These are phyloP conservation scores for Fusarium musae DNA, from an alignment of 2,329 filamentous ascomycete species.

Conservation along the genomic window DNA sequence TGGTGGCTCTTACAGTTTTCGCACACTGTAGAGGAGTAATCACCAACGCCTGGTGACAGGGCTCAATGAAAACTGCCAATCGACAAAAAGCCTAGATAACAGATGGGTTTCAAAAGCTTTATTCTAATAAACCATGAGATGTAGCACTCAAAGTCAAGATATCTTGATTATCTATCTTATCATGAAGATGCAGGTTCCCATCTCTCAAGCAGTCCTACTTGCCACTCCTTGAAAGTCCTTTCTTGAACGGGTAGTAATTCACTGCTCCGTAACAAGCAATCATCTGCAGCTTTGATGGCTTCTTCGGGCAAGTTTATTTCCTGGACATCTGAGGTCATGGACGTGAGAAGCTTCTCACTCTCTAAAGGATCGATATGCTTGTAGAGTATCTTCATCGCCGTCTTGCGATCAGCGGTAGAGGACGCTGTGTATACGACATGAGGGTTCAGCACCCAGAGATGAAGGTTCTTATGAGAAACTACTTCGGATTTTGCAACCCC, in stretches of 20 bases:
- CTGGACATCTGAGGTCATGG: conserved; percentile 66
- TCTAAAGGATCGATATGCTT: conserved; percentile 55
- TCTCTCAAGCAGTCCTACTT: conserved; percentile 69
- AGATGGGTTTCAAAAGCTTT: not conserved
- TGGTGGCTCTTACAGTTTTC: not conserved
- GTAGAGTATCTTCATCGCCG: conserved; percentile 66
- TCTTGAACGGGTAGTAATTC: conserved; percentile 65
- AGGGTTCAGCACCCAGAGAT: conserved; percentile 68
- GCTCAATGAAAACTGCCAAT: not conserved
- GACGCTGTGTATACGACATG: conserved; percentile 64
- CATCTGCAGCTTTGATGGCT: conserved; percentile 59
- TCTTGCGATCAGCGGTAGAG: conserved; percentile 40
- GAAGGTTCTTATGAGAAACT: conserved; percentile 48
- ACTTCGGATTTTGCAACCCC: conserved; percentile 7
- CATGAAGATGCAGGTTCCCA: conserved; percentile 41
- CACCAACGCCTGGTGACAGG: not conserved
- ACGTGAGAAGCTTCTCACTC: conserved; percentile 61
- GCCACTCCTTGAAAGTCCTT: conserved; percentile 72
- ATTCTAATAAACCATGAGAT: too few relatives aligned
- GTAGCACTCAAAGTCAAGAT: not conserved
- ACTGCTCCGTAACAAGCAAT: conserved; percentile 60
- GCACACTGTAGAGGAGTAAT: not conserved
- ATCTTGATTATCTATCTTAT: not conserved
- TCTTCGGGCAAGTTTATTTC: conserved; percentile 65
- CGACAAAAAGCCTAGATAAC: not conserved